Evolutionary conservation across 495 filamentous ascomycete genomes (phyloP), one percentile per base, ranked within the genome.

Genomic region (Cryomyces minteri): DNA sequence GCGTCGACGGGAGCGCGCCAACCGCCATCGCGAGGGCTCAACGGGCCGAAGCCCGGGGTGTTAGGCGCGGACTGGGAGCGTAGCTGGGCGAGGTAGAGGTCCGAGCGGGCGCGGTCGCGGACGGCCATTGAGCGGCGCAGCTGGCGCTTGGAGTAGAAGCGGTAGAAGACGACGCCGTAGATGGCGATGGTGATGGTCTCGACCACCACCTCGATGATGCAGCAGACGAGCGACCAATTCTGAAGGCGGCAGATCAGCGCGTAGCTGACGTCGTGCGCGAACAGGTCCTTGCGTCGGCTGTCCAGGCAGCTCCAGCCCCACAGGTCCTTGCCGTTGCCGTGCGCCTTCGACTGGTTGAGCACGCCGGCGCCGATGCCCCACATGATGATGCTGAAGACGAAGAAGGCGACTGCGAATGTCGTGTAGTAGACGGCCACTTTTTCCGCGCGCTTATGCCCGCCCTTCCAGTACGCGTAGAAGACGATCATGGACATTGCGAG

Each of bases 221-320:
- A 82, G 69, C 90, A 99, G 54, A 99, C 80, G 41, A 99, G 74
- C 14, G 81, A 74, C 90, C 90, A 99, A 64, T 94, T 84, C 81
- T 90, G 85, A 48, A 95, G 74, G 58, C 90, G 83, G 68, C 90
- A 99, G 55, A 96, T 72, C n/a, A 99, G 77, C 40, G 72, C 74
- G 63, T 95, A 99, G 62, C 87, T 72, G 48, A 99, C 72, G 43
- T 84, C 76, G 28, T 85, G 62, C 47, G 74, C 58, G 60, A 85
- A 94, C 25, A 92, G 61, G 47, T 82, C 60, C 36, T 77, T 62
- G 43, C 90, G 75, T 41, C 74, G 79, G 58, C 95, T 96, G 49
- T 94, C 71, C 30, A 84, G 82, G 57, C 90, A 99, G 4, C 84
- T 72, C 90, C 90, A 99, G 30, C 87, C 88, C 90, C 90, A 99